These are phyloP conservation scores for Cucurbita argyrosperma DNA, from an alignment of 306 rosid genomes.

Conservation along the genomic window DNA sequence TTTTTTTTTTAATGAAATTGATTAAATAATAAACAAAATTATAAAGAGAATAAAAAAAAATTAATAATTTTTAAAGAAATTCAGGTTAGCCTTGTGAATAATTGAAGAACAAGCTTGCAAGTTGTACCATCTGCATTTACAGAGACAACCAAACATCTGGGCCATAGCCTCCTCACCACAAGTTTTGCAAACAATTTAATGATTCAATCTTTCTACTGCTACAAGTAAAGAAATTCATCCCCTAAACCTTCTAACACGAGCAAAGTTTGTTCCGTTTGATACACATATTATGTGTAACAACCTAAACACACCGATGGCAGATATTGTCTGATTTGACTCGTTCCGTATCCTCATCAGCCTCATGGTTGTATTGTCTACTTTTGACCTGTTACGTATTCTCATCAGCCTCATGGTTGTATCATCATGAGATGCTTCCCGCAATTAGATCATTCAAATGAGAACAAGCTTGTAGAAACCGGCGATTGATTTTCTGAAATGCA, in stretches of 20 bases:
- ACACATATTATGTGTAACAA: too few species aligned
- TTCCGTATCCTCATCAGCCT: too few species aligned
- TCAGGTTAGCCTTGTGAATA: not conserved
- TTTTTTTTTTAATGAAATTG: too few species aligned
- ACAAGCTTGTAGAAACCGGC: conserved; percentile 34
- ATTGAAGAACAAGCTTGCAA: not conserved
- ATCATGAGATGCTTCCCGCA: conserved; percentile 23
- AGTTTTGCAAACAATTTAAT: not conserved
- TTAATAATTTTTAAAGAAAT: too few species aligned
- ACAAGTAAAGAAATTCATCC: not conserved
- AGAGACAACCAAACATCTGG: not conserved
- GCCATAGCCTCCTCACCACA: not conserved
- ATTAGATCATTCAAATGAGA: conserved; percentile 61
- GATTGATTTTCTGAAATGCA: conserved; percentile 33
- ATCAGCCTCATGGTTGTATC: not conserved
- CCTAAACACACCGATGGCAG: too few species aligned
- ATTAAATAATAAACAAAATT: too few species aligned
- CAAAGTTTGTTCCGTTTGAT: not conserved
- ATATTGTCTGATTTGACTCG: too few species aligned
- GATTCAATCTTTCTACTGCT: not conserved
- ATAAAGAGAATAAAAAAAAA: too few species aligned
- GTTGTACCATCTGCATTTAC: not conserved
- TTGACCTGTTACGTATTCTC: too few species aligned
- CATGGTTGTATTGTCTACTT: too few species aligned
- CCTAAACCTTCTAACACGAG: not conserved